Conservation (phyloP, 2,329 filamentous ascomycete species). For the Trichocomaceae sp. region DNA sequence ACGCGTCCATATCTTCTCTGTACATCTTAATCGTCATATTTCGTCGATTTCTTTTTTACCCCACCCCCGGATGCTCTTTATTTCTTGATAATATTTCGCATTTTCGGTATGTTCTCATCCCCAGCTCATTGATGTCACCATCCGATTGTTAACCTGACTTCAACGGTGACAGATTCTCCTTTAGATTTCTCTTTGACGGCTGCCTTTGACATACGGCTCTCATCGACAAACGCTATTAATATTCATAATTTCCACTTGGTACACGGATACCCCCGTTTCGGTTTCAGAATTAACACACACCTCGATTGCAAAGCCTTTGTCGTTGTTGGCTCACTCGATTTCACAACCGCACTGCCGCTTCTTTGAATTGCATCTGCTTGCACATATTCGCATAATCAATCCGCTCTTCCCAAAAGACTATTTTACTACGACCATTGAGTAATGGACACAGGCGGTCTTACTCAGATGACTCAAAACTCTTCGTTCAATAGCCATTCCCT, state of each 20-base stretch:
- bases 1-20: constrained; percentile 13
- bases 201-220: constrained; percentile 5
- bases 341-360: constrained; percentile 1
- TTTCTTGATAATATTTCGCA: constrained; percentile 13
- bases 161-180: not conserved
- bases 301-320: constrained; percentile 5
- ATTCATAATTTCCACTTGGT: constrained; percentile 5
- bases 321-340: not conserved
- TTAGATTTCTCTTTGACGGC: constrained; percentile 9
- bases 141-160: not conserved
- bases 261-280: constrained; percentile 1
- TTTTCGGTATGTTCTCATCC: constrained; percentile 13
- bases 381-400: constrained; percentile 20
- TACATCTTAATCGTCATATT: constrained; percentile 12
- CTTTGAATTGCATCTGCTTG: constrained; percentile 10
- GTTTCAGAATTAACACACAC: not conserved
- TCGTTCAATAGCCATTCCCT: constrained; percentile 61
- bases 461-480: constrained; percentile 95
- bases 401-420: constrained; percentile 18
- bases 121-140: not conserved
- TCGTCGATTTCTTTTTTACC: constrained; percentile 13
- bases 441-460: constrained; percentile 97
- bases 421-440: constrained; percentile 29
- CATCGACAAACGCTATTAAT: constrained; percentile 3
- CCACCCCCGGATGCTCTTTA: constrained; percentile 7